Base-by-base conservation (phyloP, 352 stramenopile species). In the Hyphochytrium catenoides region DNA sequence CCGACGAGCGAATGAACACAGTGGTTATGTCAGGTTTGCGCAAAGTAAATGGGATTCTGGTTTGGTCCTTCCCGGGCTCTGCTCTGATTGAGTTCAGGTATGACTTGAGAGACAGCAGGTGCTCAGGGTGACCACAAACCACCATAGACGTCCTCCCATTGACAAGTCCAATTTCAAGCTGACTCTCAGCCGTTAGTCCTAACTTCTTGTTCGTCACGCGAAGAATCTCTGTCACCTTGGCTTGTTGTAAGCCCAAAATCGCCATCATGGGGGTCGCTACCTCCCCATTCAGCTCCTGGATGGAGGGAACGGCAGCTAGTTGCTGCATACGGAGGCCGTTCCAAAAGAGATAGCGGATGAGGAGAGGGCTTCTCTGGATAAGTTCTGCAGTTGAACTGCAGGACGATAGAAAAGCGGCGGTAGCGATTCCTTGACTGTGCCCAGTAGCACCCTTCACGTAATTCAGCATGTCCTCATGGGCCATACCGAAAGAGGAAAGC, bases 291-390 rank as follows among this genome's bases (percentile, higher is more conserved):
- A 20, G 14, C 24, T 61, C n/a, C 18, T 59, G 27, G 26, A 52
- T 18, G 29, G 55, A 66, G 37, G 60, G 52, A 31, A 74, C 62
- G 30, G 30, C 12, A 6, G 12, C 12, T 19, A 8, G 14, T 6
- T 19, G 5, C 29, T 83, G 66, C 7, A 57, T 50, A 36, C 62
- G 62, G 8, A 86, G 48, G 34, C 68, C 71, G 40, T 82, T 62
- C 50, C 58, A 79, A 41, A 82, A 79, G 58, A 81, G 62, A 43
- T 77, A 78, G 26, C 63, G 58, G 28, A 81, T 40, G 18, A 66
- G 45, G 8, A 43, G 32, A 11, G 79, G 46, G 1, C 51, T 47
- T 2, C 73, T 26, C 22, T 52, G 39, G 14, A 45, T 38, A 34
- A 76, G 71, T 23, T 76, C 59, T 14, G 59, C 36, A 14, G 34